Evolutionary conservation across 371 early-diverging fungal genomes (phyloP).

Genomic region (Gilbertella persicaria): DNA sequence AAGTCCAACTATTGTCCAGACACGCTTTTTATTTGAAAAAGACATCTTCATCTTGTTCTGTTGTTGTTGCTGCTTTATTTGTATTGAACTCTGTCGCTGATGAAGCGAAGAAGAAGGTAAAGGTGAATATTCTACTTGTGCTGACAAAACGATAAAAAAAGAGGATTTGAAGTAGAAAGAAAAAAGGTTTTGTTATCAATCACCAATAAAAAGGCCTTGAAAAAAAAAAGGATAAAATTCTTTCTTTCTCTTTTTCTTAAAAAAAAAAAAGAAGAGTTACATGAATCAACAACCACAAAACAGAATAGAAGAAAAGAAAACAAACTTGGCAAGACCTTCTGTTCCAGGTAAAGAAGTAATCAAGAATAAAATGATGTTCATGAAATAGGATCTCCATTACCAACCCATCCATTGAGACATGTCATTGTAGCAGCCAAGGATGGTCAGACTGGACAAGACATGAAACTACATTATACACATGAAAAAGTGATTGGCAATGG

Average conservation of each 20-base stretch:
- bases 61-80: constrained; percentile 37
- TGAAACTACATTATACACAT: constrained; percentile 86
- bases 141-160: not conserved
- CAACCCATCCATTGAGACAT: constrained; percentile 17
- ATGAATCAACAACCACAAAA: not conserved
- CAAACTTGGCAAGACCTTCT: no score
- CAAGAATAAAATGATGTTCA: not conserved
- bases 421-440: constrained; percentile 72
- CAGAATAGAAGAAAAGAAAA: not conserved
- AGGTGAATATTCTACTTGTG: constrained; percentile 9
- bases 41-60: constrained; percentile 27
- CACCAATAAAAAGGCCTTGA: no score
- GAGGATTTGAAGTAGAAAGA: no score
- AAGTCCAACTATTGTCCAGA: constrained; percentile 12
- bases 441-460: constrained; percentile 81
- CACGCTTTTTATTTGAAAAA: constrained; percentile 26
- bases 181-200: no score
- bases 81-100: constrained; percentile 47
- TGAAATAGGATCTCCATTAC: constrained; percentile 10
- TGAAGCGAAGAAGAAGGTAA: constrained; percentile 29
- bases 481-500: constrained; percentile 93
- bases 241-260: constrained; percentile 6
- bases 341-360: not conserved
- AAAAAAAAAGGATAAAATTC: not conserved
- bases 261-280: no score